Evolutionary conservation across 371 early-diverging fungal species (phyloP), one percentile per base, ranked within the genome.

Genomic region (Circinella umbellata): DNA sequence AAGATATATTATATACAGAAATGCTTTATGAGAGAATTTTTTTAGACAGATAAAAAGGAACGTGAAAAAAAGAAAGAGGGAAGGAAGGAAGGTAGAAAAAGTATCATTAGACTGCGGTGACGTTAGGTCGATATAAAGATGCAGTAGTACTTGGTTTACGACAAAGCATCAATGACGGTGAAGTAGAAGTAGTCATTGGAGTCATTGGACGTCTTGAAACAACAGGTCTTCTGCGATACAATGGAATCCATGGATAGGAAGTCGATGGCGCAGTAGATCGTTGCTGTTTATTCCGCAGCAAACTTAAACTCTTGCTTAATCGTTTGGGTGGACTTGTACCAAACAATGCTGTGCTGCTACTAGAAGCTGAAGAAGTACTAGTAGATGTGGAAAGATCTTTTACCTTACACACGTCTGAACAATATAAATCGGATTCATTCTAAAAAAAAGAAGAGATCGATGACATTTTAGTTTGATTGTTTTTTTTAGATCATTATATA

Each of bases 161-260:
- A 34, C 57, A 57, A 57, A 34, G 57, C 10, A 38, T 63, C 42
- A 42, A 42, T 6, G 42, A 42, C 1, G 11, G 11, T 6, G 42
- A 42, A 47, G 27, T 18, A 39, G 63, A 18, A 3, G 63, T 14
- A 3, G 46, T 63, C 18, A 47, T 47, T 48, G 63, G 17, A 34
- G 34, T 47, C 8, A 49, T 49, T 35, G 65, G 51, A 4, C 53
- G 49, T 51, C 53, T n/a, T 6, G 65, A 64, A n/a, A 64, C 37
- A 9, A 53, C 37, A 14, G 65, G 76, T 34, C 70, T 68, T 46
- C 73, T 67, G n/a, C 70, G 61, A 63, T 76, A 76, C 55, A 72
- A 46, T 15, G 70, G 69, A 17, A 69, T 64, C 76, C 76, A 76
- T 18, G 76, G 76, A 59, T 76, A 76, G 14, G 76, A 66, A 5